A percentile compares a stretch with the other conserved stretches of the same genome.
Evolutionary conservation across 1,139 yeast species (phyloP).

Genomic region (Meyerozyma elateridarum): DNA sequence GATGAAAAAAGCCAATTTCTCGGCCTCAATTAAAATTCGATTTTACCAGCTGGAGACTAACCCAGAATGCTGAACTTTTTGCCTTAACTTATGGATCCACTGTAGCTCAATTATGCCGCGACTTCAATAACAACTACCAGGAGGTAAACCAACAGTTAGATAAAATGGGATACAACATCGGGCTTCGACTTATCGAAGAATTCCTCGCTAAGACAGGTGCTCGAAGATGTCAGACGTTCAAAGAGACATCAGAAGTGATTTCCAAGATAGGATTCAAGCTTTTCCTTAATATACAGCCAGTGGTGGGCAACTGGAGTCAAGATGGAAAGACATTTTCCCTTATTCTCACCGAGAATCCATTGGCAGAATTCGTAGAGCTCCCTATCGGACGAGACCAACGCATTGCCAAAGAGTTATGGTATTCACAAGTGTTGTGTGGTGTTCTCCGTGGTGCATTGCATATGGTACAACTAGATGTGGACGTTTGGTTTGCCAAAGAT

Average conservation of each 20-base stretch:
- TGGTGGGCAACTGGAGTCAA: slow-evolving; percentile 68
- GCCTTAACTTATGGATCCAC: slow-evolving; percentile 92
- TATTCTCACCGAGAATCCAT: slow-evolving; percentile 77
- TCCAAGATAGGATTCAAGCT: slow-evolving; percentile 86
- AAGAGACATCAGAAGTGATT: slow-evolving; percentile 84
- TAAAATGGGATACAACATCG: slow-evolving; percentile 94
- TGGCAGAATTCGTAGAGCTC: slow-evolving; percentile 91
- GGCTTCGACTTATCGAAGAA: slow-evolving; percentile 87
- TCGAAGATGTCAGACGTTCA: slow-evolving; percentile 73
- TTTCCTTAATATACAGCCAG: slow-evolving; percentile 78
- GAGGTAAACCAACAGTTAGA: slow-evolving; percentile 82
- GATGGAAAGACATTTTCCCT: slow-evolving; percentile 75
- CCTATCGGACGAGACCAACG: slow-evolving; percentile 61
- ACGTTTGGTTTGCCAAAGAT: slow-evolving; percentile 76
- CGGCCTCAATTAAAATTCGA: too few species aligned
- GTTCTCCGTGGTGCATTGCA: slow-evolving; percentile 87
- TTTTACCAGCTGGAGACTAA: too few species aligned
- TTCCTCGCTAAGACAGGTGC: slow-evolving; percentile 83
- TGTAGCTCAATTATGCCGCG: slow-evolving; percentile 89
- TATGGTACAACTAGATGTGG: slow-evolving; percentile 94
- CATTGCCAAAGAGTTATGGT: slow-evolving; percentile 79
- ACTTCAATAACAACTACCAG: slow-evolving; percentile 66
- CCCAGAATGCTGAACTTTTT: slow-evolving; percentile 77
- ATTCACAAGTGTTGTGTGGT: slow-evolving; percentile 85
- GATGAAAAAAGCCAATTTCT: too few species aligned